These are phyloP conservation scores for Plasmodium sp. DNA, from an alignment of 169 alveolate genomes.

Conservation along the genomic window DNA sequence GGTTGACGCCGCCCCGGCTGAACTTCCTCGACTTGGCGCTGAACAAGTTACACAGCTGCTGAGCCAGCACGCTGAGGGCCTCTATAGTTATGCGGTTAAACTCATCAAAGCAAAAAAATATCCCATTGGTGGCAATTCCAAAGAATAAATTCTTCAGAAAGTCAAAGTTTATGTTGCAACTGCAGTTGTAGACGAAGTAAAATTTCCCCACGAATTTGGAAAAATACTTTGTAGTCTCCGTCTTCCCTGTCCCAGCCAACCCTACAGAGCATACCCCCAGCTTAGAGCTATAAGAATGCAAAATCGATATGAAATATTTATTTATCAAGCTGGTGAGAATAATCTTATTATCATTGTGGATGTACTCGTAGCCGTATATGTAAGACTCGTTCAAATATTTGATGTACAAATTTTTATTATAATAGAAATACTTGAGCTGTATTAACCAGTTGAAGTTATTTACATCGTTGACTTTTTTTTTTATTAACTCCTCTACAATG, in stretches of 20 bases:
- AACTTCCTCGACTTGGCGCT: constrained; percentile 65
- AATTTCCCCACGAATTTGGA: constrained; percentile 97
- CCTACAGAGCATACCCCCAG: constrained; percentile 99
- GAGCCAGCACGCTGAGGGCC: constrained; percentile 96
- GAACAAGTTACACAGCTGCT: constrained; percentile 81
- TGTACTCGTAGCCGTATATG: constrained; percentile 97
- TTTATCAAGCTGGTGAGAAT: constrained; percentile 99
- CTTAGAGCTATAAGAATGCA: constrained; percentile 96
- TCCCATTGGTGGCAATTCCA: constrained; percentile 96
- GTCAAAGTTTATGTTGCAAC: constrained; percentile 96
- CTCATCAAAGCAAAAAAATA: constrained; percentile 99
- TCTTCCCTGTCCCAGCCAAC: constrained; percentile 99
- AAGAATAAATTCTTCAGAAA: constrained; percentile 97
- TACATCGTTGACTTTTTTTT: constrained; percentile 43
- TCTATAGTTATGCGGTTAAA: constrained; percentile 97
- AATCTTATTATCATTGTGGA: constrained; percentile 96
- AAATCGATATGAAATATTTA: constrained; percentile 96
- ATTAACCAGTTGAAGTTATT: constrained; percentile 72
- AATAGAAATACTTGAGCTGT: constrained; percentile 58
- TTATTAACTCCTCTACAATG: constrained; percentile 61
- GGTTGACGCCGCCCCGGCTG: not conserved
- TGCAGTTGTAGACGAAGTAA: constrained; percentile 98
- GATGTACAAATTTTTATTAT: constrained; percentile 58
- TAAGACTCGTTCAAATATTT: constrained; percentile 81
- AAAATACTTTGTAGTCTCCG: constrained; percentile 98